phyloP scores from a whole-genome alignment of 139 green algal species.

The Raphidocelis subcapitata region DNA sequence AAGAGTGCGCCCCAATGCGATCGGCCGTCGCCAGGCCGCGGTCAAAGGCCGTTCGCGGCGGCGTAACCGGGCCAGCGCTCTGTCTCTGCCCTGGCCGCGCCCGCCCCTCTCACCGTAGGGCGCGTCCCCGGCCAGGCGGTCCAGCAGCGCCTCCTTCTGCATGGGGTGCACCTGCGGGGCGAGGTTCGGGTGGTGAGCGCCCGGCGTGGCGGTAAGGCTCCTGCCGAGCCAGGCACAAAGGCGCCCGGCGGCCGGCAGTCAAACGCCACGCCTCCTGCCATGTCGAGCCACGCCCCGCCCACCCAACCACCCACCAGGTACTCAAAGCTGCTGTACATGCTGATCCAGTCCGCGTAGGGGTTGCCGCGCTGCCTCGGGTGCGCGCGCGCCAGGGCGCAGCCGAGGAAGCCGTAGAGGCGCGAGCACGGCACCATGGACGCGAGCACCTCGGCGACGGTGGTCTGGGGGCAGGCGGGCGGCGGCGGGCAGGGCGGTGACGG shows the following conservation, averaged over 20 bases:
- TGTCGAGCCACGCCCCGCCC: background rate
- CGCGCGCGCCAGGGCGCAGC: slow-evolving; percentile 47
- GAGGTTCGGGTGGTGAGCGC: too few relatives aligned
- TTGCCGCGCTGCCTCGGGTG: slow-evolving; percentile 1
- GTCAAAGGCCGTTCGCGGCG: too few relatives aligned
- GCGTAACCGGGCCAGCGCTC: too few relatives aligned
- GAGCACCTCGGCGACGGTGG: slow-evolving; percentile 51
- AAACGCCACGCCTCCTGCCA: background rate
- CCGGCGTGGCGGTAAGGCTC: too few relatives aligned
- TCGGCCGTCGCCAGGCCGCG: too few relatives aligned
- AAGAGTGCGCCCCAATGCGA: too few relatives aligned
- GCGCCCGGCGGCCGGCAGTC: too few relatives aligned
- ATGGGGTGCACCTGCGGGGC: background rate
- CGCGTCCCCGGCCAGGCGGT: slow-evolving; percentile 19
- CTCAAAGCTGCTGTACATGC: slow-evolving; percentile 50
- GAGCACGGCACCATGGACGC: slow-evolving; percentile 74
- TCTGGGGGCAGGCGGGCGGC: slow-evolving; percentile 28
- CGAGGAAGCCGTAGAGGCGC: slow-evolving; percentile 76
- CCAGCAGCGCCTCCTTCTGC: slow-evolving; percentile 39
- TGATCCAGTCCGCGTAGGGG: slow-evolving; percentile 65
- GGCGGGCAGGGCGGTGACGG: background rate
- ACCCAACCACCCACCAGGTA: slow-evolving; percentile 47
- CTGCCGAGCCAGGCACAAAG: too few relatives aligned
- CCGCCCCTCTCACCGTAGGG: slow-evolving; percentile 32
- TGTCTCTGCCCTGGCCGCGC: too few relatives aligned